These are phyloP conservation scores for Boletellus sp. DNA, from an alignment of 768 basidiomycete genomes.

Conservation along the genomic window DNA sequence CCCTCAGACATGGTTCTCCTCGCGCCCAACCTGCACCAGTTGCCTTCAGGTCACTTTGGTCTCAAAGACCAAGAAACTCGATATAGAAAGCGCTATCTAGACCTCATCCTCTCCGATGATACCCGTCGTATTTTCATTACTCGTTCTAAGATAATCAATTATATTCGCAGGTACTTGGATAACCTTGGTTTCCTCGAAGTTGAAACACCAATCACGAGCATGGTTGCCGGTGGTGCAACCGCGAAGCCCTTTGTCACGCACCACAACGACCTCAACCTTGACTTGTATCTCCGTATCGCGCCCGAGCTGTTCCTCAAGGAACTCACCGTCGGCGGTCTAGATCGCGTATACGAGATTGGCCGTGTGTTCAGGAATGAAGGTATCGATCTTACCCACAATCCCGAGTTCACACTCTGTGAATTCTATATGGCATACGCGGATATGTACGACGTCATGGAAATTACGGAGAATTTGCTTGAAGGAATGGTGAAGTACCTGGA, in stretches of 20 bases:
- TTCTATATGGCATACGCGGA: slow-evolving; percentile 99
- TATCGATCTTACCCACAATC: slow-evolving; percentile 98
- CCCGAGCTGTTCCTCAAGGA: slow-evolving; percentile 98
- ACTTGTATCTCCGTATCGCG: slow-evolving; percentile 94
- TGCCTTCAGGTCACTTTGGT: slow-evolving; percentile 89
- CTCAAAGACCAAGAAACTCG: slow-evolving; percentile 97
- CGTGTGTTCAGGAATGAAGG: slow-evolving; percentile 98
- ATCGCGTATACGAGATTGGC: slow-evolving; percentile 98
- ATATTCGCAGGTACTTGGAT: slow-evolving; percentile 88
- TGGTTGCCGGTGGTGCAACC: slow-evolving; percentile 95
- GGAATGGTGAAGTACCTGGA: slow-evolving; percentile 87
- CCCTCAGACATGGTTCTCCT: slow-evolving; percentile 82
- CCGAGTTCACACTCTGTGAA: slow-evolving; percentile 99
- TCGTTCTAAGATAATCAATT: slow-evolving; percentile 86
- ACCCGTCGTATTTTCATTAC: slow-evolving; percentile 90
- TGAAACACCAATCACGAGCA: slow-evolving; percentile 96
- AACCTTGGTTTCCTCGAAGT: slow-evolving; percentile 94
- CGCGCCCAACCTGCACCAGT: slow-evolving; percentile 93
- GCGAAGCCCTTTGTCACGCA: slow-evolving; percentile 99
- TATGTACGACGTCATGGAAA: slow-evolving; percentile 97
- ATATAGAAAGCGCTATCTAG: slow-evolving; percentile 98
- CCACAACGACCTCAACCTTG: slow-evolving; percentile 96
- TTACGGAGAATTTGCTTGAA: slow-evolving; percentile 88
- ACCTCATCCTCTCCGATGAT: slow-evolving; percentile 90
- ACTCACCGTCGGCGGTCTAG: slow-evolving; percentile 93